Evolutionary conservation across 2,329 filamentous ascomycete species (phyloP), one percentile per base, ranked within the genome.

Genomic region (Ambrosiella xylebori): DNA sequence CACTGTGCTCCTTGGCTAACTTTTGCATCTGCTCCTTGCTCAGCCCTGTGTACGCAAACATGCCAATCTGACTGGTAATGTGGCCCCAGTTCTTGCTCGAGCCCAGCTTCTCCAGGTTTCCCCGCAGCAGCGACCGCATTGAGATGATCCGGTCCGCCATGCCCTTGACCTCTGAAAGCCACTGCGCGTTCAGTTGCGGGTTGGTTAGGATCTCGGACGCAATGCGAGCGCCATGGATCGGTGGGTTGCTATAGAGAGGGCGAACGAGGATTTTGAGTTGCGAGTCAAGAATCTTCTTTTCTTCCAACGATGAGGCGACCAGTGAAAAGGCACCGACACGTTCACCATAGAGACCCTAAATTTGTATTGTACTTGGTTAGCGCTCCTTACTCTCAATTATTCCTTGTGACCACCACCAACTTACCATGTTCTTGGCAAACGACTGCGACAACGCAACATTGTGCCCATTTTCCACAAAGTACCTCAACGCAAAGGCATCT

Each of bases 101-200:
- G 69, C 91, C 91, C 62, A 96, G 82, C 73, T 86, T 84, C 81
- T 96, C 88, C 58, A 98, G 83, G 76, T 97, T 94, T 66, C 88
- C 81, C 80, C 93, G 94, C 69, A 98, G 83, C 58, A 95, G 81
- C 62, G 87, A 84, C 66, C 93, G 88, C 93, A 98, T 98, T 72
- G 83, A 87, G 74, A 98, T 97, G 78, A 98, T 98, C 69, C 93
- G 90, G 74, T 96, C 89, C 62, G 93, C 93, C 93, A 98, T 98
- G 66, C 79, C 88, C 84, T 97, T 95, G 73, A 98, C 89, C 76
- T 98, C 93, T 61, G 77, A 82, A 57, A 96, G 81, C 93, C 93
- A 98, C 75, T 97, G 88, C 74, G 88, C 74, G 79, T 95, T 90
- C 63, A 97, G 80, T 44, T 76, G 77, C 17, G 86, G 75, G 71